Evolutionary conservation across 257 asterid species (phyloP), one percentile per base, ranked within the genome.

Genomic region (Thymus mandschuricus): DNA sequence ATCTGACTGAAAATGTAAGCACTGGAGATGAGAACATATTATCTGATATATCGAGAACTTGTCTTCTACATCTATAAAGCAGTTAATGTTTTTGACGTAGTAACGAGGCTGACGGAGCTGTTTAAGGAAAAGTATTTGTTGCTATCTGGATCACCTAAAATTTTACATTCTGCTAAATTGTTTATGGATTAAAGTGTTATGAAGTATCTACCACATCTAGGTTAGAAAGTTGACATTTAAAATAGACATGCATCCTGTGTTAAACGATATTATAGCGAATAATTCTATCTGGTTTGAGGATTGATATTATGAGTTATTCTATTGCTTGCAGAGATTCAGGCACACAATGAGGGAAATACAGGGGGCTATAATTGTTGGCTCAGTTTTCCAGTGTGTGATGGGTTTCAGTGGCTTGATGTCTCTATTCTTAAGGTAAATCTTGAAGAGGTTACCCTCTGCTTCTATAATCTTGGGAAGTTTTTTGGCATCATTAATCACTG

Each of bases 381-480:
- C 98, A 61, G 64, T 89, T 67, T 86, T 92, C 84, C 99, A 95
- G 82, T 81, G 96, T 70, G 60, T 84, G 34, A 81, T 95, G 83
- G 99, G 99, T 63, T 95, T 85, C 89, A 95, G 91, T 82, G 99
- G 99, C 44, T 79, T 95, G 79, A 83, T 95, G 92, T 87, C 98
- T 79, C 79, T 88, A 61, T 43, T 95, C 61, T 80, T 95, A 70
- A 88, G 98, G 99, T 92, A 82, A 45, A 63, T 69, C 54, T 64
- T 75, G 66, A 71, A 62, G 51, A 45, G 35, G 8, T 45, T 73
- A 48, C 74, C 62, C 62, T 64, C 27, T 60, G 50, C 60, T 52
- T 61, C 30, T 55, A 13, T 21, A 8, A 64, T 64, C 1, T 59
- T 40, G 21, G 21, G 21, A 40, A 28, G 55, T 71, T 56, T 21